These are phyloP conservation scores for Hawksworthiomyces lignivorus DNA, from an alignment of 2,329 filamentous ascomycete genomes.

Conservation along the genomic window DNA sequence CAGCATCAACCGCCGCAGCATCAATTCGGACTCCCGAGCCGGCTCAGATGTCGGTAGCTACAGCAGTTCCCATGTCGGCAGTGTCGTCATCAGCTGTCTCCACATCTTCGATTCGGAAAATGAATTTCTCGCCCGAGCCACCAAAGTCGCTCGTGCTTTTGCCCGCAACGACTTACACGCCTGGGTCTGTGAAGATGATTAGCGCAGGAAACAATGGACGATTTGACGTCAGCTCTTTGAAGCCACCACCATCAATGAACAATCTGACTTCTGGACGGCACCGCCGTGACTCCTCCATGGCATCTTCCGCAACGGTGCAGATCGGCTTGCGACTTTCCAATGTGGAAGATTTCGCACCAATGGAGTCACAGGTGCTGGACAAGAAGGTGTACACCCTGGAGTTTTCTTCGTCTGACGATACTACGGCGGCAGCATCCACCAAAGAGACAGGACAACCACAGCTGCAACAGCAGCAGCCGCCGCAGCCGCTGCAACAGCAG, in stretches of 20 bases:
- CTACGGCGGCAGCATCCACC: not conserved
- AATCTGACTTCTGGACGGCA: constrained; percentile 35
- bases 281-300: constrained; percentile 52
- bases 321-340: constrained; percentile 63
- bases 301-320: constrained; percentile 61
- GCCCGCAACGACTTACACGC: constrained; percentile 41
- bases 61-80: not conserved
- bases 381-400: constrained; percentile 30
- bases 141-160: constrained; percentile 31
- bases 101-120: constrained; percentile 22
- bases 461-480: not conserved
- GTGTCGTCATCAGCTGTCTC: constrained; percentile 2
- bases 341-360: constrained; percentile 40
- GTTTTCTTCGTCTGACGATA: constrained; percentile 1
- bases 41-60: constrained; percentile 21
- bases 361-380: constrained; percentile 23
- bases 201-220: constrained; percentile 1
- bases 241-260: constrained; percentile 36
- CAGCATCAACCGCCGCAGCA: not conserved
- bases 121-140: constrained; percentile 29
- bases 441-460: not conserved
- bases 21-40: constrained; percentile 21
- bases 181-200: constrained; percentile 9
- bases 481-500: not conserved
- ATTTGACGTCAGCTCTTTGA: constrained; percentile 23